Conservation (phyloP, 129 eudicot genomes). For the Arctium lappa region DNA sequence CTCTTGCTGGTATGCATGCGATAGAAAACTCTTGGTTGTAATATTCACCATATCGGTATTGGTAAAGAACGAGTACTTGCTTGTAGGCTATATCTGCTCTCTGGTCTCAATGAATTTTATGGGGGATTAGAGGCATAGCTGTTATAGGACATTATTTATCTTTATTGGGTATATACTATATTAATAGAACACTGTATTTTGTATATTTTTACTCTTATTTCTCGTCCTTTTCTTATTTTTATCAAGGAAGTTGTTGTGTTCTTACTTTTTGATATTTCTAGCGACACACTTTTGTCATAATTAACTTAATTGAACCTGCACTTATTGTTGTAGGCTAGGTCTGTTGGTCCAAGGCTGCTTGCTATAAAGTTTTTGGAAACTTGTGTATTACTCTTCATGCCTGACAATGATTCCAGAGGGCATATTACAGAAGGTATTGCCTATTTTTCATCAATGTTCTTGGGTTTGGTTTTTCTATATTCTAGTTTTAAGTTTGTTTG, state of each 20-base stretch:
- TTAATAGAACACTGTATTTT: neutral
- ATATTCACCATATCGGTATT: neutral
- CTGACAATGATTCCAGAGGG: slow-evolving; percentile 65
- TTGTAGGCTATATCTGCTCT: neutral
- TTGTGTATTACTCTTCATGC: slow-evolving; percentile 52
- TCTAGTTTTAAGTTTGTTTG: neutral
- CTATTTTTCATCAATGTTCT: slow-evolving; percentile 1
- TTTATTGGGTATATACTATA: neutral
- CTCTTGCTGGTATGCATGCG: neutral
- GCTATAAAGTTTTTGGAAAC: slow-evolving; percentile 85
- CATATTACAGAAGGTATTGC: slow-evolving; percentile 47
- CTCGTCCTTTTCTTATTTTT: neutral
- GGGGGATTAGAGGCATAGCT: neutral
- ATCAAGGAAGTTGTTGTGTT: neutral
- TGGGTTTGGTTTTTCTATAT: neutral
- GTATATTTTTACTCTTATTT: neutral
- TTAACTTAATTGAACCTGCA: slow-evolving; percentile 14
- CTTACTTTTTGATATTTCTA: neutral
- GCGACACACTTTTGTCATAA: neutral
- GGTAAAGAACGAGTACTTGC: neutral
- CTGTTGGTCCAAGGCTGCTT: slow-evolving; percentile 73
- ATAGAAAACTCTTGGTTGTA: neutral
- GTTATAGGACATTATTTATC: neutral
- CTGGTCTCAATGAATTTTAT: neutral
- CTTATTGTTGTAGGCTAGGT: slow-evolving; percentile 45